Conservation (phyloP, 495 filamentous ascomycete genomes). For the Xylaria longipes region DNA sequence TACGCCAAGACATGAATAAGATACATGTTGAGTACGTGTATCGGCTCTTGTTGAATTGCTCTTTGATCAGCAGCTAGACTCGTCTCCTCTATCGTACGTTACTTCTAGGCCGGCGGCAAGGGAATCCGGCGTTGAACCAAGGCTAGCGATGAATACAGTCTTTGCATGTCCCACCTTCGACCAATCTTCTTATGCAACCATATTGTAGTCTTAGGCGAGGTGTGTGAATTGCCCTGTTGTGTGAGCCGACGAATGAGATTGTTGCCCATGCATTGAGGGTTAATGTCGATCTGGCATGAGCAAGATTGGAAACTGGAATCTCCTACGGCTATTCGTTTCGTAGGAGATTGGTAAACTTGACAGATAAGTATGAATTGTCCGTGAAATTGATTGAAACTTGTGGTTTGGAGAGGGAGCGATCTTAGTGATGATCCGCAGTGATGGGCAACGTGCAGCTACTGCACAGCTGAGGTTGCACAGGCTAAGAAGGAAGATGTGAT, state of each 20-base stretch:
- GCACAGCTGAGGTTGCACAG: background rate
- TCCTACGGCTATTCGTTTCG: background rate
- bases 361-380: background rate
- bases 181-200: background rate
- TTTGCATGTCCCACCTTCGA: background rate
- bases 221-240: background rate
- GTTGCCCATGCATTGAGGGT: background rate
- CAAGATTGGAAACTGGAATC: background rate
- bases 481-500: background rate
- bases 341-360: background rate
- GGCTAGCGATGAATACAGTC: background rate
- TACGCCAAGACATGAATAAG: slow-evolving; percentile 8
- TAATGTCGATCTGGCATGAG: background rate
- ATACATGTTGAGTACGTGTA: slow-evolving; percentile 1
- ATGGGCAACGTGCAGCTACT: background rate
- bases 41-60: background rate
- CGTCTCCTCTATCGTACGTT: background rate
- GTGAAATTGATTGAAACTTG: background rate
- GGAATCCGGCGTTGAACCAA: background rate
- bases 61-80: background rate
- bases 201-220: background rate
- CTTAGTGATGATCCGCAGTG: background rate
- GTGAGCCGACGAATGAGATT: background rate
- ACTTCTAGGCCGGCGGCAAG: background rate
- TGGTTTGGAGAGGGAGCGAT: background rate